These are phyloP conservation scores for Penicillium corylophilum DNA, from an alignment of 2,329 filamentous ascomycete species.

Conservation along the genomic window DNA sequence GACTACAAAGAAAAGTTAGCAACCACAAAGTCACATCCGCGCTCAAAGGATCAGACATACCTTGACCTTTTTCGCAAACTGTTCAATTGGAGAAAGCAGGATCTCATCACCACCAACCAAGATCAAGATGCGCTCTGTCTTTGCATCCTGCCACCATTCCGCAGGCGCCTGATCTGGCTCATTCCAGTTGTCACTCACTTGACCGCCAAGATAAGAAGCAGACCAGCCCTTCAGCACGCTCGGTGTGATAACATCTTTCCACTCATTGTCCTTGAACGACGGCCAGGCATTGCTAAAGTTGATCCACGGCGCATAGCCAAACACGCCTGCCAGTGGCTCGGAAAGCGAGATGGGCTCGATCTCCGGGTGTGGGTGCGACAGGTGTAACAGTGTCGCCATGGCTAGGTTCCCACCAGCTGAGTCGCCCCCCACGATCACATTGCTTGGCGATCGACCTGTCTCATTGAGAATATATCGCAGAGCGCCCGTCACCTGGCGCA, in stretches of 20 bases:
- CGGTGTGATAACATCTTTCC: conserved; percentile 50
- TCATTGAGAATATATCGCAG: conserved; percentile 40
- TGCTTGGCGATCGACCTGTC: conserved; percentile 29
- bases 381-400: conserved; percentile 33
- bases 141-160: conserved; percentile 54
- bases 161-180: conserved; percentile 49
- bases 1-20: conserved; percentile 17
- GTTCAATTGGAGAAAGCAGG: conserved; percentile 41
- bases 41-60: conserved; percentile 14
- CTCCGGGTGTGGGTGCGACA: conserved; percentile 55
- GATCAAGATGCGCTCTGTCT: conserved; percentile 51
- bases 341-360: conserved; percentile 42
- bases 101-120: conserved; percentile 56
- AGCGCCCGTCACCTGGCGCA: conserved; percentile 38
- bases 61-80: conserved; percentile 34
- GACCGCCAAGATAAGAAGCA: conserved; percentile 45
- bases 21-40: neutral
- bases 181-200: conserved; percentile 49
- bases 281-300: conserved; percentile 46
- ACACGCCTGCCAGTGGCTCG: conserved; percentile 43
- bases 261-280: conserved; percentile 45
- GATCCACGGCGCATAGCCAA: conserved; percentile 59
- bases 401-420: conserved; percentile 44
- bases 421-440: conserved; percentile 41
- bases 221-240: conserved; percentile 44